Base-by-base conservation (phyloP, 495 filamentous ascomycete genomes). In the Arthonia radiata region DNA sequence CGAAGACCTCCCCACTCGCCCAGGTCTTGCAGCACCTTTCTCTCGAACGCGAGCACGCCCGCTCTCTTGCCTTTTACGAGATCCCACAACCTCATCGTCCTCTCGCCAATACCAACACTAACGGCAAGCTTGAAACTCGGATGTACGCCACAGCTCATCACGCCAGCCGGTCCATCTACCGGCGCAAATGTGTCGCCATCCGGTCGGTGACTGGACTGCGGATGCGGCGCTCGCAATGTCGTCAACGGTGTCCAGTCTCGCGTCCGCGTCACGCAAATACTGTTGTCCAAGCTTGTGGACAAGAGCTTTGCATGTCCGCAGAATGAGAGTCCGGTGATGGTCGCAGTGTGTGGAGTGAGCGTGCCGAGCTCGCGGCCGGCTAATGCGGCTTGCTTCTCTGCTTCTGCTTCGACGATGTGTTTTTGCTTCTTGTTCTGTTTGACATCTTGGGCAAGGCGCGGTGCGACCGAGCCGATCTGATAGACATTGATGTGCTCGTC, bases 401-500 rank as follows among this genome's bases (percentile, higher is more conserved):
- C n/a, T n/a, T n/a, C n/a, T n/a, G n/a, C n/a, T n/a, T n/a, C n/a
- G n/a, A n/a, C n/a, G n/a, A n/a, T n/a, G n/a, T n/a, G n/a, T n/a
- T n/a, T n/a, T n/a, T n/a, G n/a, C n/a, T n/a, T n/a, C n/a, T n/a
- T n/a, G n/a, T n/a, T n/a, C n/a, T n/a, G n/a, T n/a, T n/a, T n/a
- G n/a, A n/a, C n/a, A n/a, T n/a, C n/a, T n/a, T n/a, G n/a, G n/a
- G 38, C 43, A 14, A 28, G 27, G 9, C 52, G 42, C 0, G 77
- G 71, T 7, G 71, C 61, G 18, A 63, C 57, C 16, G 75, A 72
- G 8, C 81, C 86, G 25, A 99, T 53, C 26, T 72, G 73, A 56
- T 92, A 94, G 31, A 99, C 60, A 43, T 94, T 91, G 52, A 99
- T 76, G 21, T 74, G 71, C 47, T 91, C 78, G 51, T 99, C 86